Evolutionary conservation across 129 eudicot species (phyloP).

Genomic region (Helianthus tuberosus): DNA sequence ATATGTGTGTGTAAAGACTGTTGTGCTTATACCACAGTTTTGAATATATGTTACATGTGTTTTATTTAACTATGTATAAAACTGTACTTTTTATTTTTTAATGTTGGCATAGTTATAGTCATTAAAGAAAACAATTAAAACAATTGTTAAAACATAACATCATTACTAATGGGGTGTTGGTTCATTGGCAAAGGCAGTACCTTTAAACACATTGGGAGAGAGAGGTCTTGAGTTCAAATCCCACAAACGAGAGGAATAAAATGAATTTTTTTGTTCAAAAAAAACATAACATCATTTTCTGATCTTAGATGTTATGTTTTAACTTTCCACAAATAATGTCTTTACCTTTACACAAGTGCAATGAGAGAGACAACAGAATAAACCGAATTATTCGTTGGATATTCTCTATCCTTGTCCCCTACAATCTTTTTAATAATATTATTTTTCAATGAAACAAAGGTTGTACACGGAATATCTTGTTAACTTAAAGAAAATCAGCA

Average conservation of each 20-base stretch:
- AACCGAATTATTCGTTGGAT: slow-evolving; percentile 33
- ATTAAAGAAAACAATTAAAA: too few species aligned
- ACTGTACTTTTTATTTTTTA: neutral
- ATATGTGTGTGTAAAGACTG: too few species aligned
- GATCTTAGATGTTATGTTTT: neutral
- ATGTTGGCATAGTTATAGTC: too few species aligned
- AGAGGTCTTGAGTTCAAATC: too few species aligned
- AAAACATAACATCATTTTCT: too few species aligned
- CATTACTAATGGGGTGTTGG: too few species aligned
- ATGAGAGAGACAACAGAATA: slow-evolving; percentile 30
- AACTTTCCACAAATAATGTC: slow-evolving; percentile 37
- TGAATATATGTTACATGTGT: neutral
- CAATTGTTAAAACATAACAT: too few species aligned
- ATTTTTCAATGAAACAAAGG: neutral
- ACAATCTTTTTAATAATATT: neutral
- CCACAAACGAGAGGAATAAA: too few species aligned
- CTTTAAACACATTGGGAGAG: too few species aligned
- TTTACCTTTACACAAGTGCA: slow-evolving; percentile 34
- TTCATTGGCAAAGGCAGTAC: too few species aligned
- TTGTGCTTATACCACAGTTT: neutral
- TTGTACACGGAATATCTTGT: neutral
- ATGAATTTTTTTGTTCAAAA: too few species aligned
- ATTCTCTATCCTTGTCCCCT: slow-evolving; percentile 28
- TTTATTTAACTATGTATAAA: neutral
- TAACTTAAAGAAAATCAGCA: too few species aligned